Evolutionary conservation across 1,139 yeast species (phyloP).

Genomic region (Debaryomycetaceae sp.): DNA sequence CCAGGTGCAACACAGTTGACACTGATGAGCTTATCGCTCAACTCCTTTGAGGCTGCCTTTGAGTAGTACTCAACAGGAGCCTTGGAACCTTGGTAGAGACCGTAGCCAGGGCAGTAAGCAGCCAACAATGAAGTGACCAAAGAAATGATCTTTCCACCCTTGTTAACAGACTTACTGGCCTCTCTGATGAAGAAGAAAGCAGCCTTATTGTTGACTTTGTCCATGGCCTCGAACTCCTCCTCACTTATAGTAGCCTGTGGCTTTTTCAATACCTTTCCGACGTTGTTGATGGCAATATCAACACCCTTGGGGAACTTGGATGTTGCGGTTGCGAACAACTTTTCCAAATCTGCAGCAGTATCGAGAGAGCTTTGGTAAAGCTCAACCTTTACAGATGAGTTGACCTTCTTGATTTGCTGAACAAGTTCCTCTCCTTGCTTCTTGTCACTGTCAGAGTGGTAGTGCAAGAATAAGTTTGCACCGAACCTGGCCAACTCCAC

Average conservation of each 20-base stretch:
- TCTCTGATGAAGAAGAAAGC: constrained; percentile 62
- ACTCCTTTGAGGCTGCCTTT: constrained; percentile 58
- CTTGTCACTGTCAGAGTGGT: constrained; percentile 43
- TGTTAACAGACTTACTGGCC: constrained; percentile 48
- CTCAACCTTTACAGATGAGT: constrained; percentile 38
- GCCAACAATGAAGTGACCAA: constrained; percentile 64
- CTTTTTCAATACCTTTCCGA: constrained; percentile 65
- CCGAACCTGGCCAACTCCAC: constrained; percentile 54
- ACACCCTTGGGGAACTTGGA: constrained; percentile 44
- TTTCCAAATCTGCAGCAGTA: constrained; percentile 36
- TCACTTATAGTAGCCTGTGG: constrained; percentile 47
- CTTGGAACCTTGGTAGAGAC: constrained; percentile 59
- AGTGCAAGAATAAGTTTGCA: constrained; percentile 54
- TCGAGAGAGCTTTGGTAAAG: constrained; percentile 45
- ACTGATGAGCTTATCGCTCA: constrained; percentile 43
- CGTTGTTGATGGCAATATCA: constrained; percentile 64
- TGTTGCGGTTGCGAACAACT: constrained; percentile 45
- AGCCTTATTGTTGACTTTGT: constrained; percentile 50
- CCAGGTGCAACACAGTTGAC: constrained; percentile 66
- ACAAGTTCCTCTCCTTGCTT: constrained; percentile 37
- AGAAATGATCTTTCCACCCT: constrained; percentile 53
- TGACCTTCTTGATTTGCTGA: constrained; percentile 27
- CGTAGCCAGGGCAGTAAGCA: constrained; percentile 58
- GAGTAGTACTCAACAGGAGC: constrained; percentile 59
- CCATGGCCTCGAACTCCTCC: constrained; percentile 54